Evolutionary conservation across 345 rosid species (phyloP), one percentile per base, ranked within the genome.

Genomic region (Aquilaria yunnanensis): DNA sequence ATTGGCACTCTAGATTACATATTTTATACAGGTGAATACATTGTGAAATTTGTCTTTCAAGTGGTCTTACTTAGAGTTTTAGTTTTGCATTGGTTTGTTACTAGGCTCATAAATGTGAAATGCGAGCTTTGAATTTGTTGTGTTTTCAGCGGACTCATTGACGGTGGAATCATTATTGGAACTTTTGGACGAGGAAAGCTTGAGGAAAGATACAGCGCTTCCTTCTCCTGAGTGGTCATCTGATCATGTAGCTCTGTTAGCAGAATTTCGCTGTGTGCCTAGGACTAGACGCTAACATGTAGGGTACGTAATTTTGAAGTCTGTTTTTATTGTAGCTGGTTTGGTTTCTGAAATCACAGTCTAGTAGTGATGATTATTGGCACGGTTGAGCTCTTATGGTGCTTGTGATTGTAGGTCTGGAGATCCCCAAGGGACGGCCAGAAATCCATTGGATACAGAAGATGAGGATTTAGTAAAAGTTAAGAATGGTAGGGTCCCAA

Each of bases 181-280:
- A 77, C 93, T 94, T 64, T 69, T 94, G 90, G 97, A 91, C 71
- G 99, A 94, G 80, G 99, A 91, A 58, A 83, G 88, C 83, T 81
- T 94, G 73, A 90, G 96, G 75, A 94, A 94, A 79, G 97, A 94
- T 74, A 94, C 99, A 4, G 99, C 96, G 31, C 99, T 94, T 80
- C 99, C 97, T 59, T 94, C 99, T 56, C 97, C 99, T 7, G 97
- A 94, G 70, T 94, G 99, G 97, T 94, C 99, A 56, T 94, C 99
- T 32, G 93, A 91, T 91, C 97, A 94, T 73, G 80, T 85, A 70
- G 99, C 99, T 52, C 94, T 94, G 16, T 71, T 94, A 71, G 97
- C 96, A 7, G 97, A 91, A 78, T 94, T 94, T 70, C 92, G 93
- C 64, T 91, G 93, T 89, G 81, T 82, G 80, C 89, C 93, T 9